A percentile compares a stretch with the other conserved stretches of the same genome.
These are phyloP conservation scores for Phialophora tarda DNA, from an alignment of 2,329 filamentous ascomycete genomes.

Conservation along the genomic window DNA sequence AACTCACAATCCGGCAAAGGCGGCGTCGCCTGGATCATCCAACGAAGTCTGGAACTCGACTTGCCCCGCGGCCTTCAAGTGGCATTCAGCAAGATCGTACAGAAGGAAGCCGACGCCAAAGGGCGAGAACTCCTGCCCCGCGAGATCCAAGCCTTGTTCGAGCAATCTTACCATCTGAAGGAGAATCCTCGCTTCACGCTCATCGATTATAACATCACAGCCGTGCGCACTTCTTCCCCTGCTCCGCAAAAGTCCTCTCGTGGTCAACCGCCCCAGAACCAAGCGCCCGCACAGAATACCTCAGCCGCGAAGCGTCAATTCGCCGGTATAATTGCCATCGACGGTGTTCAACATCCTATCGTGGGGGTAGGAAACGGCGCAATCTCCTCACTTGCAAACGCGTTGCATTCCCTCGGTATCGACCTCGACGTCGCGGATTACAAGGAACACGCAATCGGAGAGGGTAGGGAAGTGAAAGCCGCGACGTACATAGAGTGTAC, in stretches of 20 bases:
- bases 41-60: constrained; percentile 85
- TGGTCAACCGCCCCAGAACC: constrained; percentile 56
- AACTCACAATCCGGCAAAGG: constrained; percentile 97
- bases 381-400: constrained; percentile 84
- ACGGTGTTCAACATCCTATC: constrained; percentile 78
- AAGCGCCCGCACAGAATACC: constrained; percentile 58
- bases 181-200: constrained; percentile 83
- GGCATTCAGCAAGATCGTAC: constrained; percentile 86
- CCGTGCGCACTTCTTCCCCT: constrained; percentile 79
- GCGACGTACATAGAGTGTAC: constrained; percentile 94
- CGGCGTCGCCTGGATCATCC: constrained; percentile 91
- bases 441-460: constrained; percentile 92
- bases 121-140: constrained; percentile 81
- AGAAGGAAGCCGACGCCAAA: constrained; percentile 76
- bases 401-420: constrained; percentile 77
- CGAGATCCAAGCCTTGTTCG: constrained; percentile 88
- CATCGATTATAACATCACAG: constrained; percentile 87
- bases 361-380: constrained; percentile 85
- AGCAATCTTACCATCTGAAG: constrained; percentile 82
- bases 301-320: constrained; percentile 81
- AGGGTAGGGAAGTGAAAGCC: constrained; percentile 83
- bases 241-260: constrained; percentile 68
- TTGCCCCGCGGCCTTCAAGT: constrained; percentile 90
- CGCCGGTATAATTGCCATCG: constrained; percentile 80
- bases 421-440: constrained; percentile 92